These are phyloP conservation scores for Lodderomyces pseudojiufengensis DNA, from an alignment of 1,139 yeast genomes.

Conservation along the genomic window DNA sequence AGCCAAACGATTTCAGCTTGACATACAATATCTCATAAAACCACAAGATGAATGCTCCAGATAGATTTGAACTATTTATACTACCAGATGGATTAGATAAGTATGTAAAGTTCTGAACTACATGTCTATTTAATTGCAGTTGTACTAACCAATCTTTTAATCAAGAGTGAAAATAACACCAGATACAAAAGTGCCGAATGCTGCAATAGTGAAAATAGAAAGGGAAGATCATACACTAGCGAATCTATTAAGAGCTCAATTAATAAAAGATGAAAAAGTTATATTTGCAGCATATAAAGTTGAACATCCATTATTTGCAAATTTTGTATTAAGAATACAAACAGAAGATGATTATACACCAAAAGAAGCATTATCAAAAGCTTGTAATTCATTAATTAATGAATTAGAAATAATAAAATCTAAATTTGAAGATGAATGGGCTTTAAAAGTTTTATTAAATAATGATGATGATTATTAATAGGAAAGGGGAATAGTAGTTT, in stretches of 20 bases:
- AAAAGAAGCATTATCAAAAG: slow-evolving; percentile 82
- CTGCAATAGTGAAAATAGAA: slow-evolving; percentile 87
- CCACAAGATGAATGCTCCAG: slow-evolving; percentile 93
- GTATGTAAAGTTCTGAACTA: slow-evolving; percentile 31
- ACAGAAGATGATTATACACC: slow-evolving; percentile 95
- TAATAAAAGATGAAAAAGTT: slow-evolving; percentile 80
- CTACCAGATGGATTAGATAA: slow-evolving; percentile 97
- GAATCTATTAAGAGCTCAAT: slow-evolving; percentile 80
- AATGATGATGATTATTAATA: slow-evolving; percentile 12
- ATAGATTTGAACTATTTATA: slow-evolving; percentile 91
- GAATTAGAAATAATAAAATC: slow-evolving; percentile 72
- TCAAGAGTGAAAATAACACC: slow-evolving; percentile 76
- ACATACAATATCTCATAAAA: too few species aligned
- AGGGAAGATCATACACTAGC: slow-evolving; percentile 98
- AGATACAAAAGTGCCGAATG: slow-evolving; percentile 93
- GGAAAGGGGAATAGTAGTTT: neutral
- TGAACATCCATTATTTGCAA: slow-evolving; percentile 96
- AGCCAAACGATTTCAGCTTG: too few species aligned
- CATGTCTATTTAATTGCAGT: neutral
- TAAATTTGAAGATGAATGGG: slow-evolving; percentile 90
- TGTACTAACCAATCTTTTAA: slow-evolving; percentile 7
- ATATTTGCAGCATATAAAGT: slow-evolving; percentile 95
- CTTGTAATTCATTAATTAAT: slow-evolving; percentile 77
- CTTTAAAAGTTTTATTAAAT: slow-evolving; percentile 65
- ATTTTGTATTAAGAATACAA: slow-evolving; percentile 88